phyloP scores from a whole-genome alignment of 257 asterid species.

The Buddleja alternifolia region DNA sequence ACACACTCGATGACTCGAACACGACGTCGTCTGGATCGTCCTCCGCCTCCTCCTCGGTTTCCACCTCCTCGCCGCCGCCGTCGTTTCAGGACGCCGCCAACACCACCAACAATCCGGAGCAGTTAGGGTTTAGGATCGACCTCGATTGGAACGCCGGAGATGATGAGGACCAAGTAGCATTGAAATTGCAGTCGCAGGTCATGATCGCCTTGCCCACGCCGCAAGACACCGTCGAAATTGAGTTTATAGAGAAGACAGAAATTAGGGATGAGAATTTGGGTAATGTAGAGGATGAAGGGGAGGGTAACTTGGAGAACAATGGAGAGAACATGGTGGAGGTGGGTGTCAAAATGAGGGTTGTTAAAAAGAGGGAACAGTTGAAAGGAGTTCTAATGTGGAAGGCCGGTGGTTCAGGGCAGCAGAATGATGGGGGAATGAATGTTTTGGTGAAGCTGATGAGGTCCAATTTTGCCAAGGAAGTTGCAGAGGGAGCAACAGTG shows the following conservation, averaged over 20 bases:
- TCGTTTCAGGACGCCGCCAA: conserved; percentile 38
- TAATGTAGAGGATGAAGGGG: conserved; percentile 25
- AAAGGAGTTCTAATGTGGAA: conserved; percentile 75
- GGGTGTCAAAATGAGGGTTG: conserved; percentile 76
- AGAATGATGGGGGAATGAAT: conserved; percentile 85
- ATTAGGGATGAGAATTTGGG: conserved; percentile 13
- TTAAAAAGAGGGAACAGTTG: conserved; percentile 82
- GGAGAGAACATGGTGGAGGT: conserved; percentile 38
- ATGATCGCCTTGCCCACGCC: conserved; percentile 96
- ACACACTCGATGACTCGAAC: conserved; percentile 63
- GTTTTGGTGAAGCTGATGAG: conserved; percentile 85
- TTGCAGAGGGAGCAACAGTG: conserved; percentile 40
- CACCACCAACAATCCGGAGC: conserved; percentile 39
- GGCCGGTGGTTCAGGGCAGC: conserved; percentile 87
- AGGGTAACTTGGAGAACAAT: conserved; percentile 30
- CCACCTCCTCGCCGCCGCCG: conserved; percentile 50
- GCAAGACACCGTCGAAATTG: conserved; percentile 77
- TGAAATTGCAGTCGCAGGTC: conserved; percentile 92
- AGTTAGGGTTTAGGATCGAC: conserved; percentile 69
- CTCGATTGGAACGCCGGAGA: conserved; percentile 89
- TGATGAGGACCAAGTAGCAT: conserved; percentile 91
- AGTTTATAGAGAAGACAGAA: conserved; percentile 45
- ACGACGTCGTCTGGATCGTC: conserved; percentile 73
- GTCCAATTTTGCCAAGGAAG: conserved; percentile 65
- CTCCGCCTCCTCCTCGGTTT: conserved; percentile 45